These are phyloP conservation scores for Achaetomium macrosporum DNA, from an alignment of 2,329 filamentous ascomycete species.

Conservation along the genomic window DNA sequence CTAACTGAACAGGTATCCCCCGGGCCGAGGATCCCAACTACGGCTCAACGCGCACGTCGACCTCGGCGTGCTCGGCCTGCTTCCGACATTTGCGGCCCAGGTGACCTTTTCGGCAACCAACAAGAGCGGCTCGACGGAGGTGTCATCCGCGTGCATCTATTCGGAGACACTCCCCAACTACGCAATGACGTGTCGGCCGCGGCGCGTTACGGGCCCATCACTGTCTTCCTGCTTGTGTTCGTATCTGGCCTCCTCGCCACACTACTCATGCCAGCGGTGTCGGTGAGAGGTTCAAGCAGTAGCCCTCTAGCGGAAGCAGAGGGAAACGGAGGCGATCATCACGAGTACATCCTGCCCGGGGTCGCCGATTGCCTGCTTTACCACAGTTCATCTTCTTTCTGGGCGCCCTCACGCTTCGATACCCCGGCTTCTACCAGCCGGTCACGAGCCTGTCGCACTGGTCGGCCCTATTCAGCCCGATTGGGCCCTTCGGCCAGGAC, in stretches of 20 bases:
- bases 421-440: conserved; percentile 4
- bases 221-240: conserved; percentile 1
- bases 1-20: not conserved
- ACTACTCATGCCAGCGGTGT: not conserved
- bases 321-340: not conserved
- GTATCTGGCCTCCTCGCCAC: not conserved
- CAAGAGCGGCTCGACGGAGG: not conserved
- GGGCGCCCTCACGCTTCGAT: conserved; percentile 1
- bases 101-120: not conserved
- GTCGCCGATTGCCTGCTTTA: conserved; percentile 3
- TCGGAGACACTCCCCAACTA: not conserved
- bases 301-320: not conserved
- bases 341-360: not conserved
- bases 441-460: conserved; percentile 1
- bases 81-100: not conserved
- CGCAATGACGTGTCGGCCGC: not conserved
- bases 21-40: not conserved
- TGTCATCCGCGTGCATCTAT: not conserved
- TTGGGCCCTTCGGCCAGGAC: not conserved
- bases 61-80: conserved; percentile 1
- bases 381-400: conserved; percentile 1
- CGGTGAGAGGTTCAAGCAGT: not conserved
- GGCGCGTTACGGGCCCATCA: not conserved
- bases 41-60: not conserved
- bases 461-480: not conserved